Base-by-base conservation (phyloP, 176 grass and related monocot genomes). In the Zoysia japonica region DNA sequence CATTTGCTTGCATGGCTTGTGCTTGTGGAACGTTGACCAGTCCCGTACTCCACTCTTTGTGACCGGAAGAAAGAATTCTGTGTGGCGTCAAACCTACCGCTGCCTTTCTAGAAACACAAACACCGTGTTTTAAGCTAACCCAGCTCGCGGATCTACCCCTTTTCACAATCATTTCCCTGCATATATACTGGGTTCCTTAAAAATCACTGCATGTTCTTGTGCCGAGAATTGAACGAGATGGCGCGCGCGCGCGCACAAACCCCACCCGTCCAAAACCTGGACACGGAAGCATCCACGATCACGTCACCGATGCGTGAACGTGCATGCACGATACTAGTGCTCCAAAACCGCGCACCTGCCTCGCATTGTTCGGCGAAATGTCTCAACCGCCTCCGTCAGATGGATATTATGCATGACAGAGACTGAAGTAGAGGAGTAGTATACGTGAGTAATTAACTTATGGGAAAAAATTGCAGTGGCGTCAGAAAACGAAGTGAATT, bases 341-440 rank as follows among this genome's bases (percentile, higher is more conserved):
- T 28, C 28, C 28, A 28, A 28, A 28, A 28, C 28, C 28, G 28
- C 28, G 28, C 28, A 28, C 28, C 55, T 65, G 53, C 73, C 48
- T 69, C 42, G 9, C 49, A 35, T 11, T 16, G 17, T 44, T 73
- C 51, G 52, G 70, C 50, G 13, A 65, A 59, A 41, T 67, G 42
- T 67, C 61, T 11, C 61, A 28, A 67, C 61, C 9, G n/a, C 77
- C 17, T 13, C 20, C 70, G 45, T 72, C 74, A 44, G n/a, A 67
- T 65, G 45, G 28, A 28, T 28, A 28, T 28, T 54, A 2, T 4
- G 10, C 50, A 61, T 9, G 85, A 71, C 1, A 65, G 73, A 55
- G 8, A 82, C 53, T 1, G 7, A n/a, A 54, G 16, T 81, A 64
- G 28, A 28, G 28, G 28, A 28, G 28, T 28, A 28, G 28, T 28